A percentile compares a stretch with the other conserved stretches of the same genome.
Evolutionary conservation across 176 grass and related monocot genomes (phyloP).

Genomic region (Rhynchospora pubera): DNA sequence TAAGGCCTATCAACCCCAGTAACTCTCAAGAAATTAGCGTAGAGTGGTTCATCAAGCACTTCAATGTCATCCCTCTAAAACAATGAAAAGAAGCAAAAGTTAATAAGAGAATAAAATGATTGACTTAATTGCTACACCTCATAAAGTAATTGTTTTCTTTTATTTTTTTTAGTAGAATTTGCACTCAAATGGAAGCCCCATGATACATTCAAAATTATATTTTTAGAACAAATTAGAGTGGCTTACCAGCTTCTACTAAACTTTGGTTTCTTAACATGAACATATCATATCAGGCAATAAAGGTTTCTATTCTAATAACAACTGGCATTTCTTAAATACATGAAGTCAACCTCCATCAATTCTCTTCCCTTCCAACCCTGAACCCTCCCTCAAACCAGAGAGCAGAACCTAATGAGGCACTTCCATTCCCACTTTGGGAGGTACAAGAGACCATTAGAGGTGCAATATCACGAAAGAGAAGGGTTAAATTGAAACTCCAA

Average conservation of each 20-base stretch:
- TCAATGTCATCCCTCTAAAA: slow-evolving; percentile 76
- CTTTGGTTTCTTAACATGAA: neutral
- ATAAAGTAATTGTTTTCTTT: neutral
- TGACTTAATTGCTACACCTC: neutral
- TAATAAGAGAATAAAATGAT: neutral
- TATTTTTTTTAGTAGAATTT: neutral
- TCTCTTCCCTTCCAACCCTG: too few species aligned
- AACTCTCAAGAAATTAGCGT: slow-evolving; percentile 64
- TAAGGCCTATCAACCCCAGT: slow-evolving; percentile 72
- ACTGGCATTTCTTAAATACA: neutral
- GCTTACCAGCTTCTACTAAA: neutral
- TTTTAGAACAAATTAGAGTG: neutral
- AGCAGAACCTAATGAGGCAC: neutral
- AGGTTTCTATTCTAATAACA: neutral
- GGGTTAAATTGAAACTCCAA: slow-evolving; percentile 11
- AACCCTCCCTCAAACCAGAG: too few species aligned
- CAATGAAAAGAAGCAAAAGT: slow-evolving; percentile 1
- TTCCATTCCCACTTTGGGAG: neutral
- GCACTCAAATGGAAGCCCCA: neutral
- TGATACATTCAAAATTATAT: neutral
- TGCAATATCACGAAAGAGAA: neutral
- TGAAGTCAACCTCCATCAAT: neutral
- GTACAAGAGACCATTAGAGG: neutral
- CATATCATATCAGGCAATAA: neutral
- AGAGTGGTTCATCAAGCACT: slow-evolving; percentile 92